Base-by-base conservation (phyloP, 441 rosid genomes). In the Populus hybrid region DNA sequence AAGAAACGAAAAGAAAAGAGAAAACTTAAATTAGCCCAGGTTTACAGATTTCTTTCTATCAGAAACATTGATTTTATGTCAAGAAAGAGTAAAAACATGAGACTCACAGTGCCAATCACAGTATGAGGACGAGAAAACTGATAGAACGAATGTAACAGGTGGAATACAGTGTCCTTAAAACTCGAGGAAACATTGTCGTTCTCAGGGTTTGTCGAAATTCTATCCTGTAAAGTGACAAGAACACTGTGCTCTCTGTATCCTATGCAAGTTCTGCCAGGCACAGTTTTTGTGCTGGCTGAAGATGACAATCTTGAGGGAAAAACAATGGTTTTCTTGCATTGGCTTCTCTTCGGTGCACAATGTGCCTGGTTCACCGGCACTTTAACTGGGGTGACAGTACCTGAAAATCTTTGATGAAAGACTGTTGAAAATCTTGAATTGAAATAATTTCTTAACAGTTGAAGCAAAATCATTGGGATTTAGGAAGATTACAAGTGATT, bases 61-160 rank as follows among this genome's bases (percentile, higher is more conserved):
- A 32, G 42, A 10, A 57, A 21, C 24, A 18, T 21, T 6, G 9
- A 2, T 21, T 28, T 28, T 20, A 74, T 32, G 8, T 11, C 35
- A 26, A 18, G n/a, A 67, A 18, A 24, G 32, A 10, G 24, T 46
- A 6, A 7, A 34, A 83, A 46, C 7, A 26, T 0, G 57, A 2
- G 68, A 79, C 85, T 82, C 32, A 78, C 85, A 8, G 85, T 85
- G 79, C 87, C 85, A 68, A 78, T 72, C 7, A 85, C 74, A 1
- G 87, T 82, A 34, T 82, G 85, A 40, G 87, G 87, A 42, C 87
- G 87, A 23, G 81, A 80, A 65, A 85, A 85, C 8, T 59, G 67
- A 73, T 71, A 78, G n/a, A 85, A 64, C 1, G 82, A 79, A 71
- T 73, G 21, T 8, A 80, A 36, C 10, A 75, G 72, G 61, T 72